These are phyloP conservation scores for Sporothrix dimorphospora DNA, from an alignment of 2,329 filamentous ascomycete genomes.

Conservation along the genomic window DNA sequence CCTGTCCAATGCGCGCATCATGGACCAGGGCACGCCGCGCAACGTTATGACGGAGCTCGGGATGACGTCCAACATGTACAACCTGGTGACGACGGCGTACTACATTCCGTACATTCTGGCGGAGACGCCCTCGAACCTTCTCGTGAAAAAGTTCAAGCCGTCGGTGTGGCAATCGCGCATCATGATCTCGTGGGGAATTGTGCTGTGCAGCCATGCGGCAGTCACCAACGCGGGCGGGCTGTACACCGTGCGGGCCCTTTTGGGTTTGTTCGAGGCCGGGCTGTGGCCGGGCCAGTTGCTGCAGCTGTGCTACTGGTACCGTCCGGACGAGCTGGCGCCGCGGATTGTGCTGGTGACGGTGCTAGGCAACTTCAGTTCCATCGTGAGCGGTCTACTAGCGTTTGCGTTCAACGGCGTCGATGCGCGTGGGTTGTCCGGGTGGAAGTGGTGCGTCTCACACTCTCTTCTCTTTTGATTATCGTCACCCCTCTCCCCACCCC, in stretches of 20 bases:
- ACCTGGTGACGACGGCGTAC: constrained; percentile 45
- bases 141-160: constrained; percentile 74
- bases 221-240: constrained; percentile 53
- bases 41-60: constrained; percentile 48
- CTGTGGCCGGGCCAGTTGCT: constrained; percentile 65
- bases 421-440: constrained; percentile 42
- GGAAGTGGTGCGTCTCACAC: constrained; percentile 41
- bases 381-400: constrained; percentile 49
- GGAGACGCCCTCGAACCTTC: constrained; percentile 75
- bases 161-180: constrained; percentile 75
- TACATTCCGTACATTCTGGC: constrained; percentile 72
- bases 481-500: too few relatives aligned
- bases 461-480: too few relatives aligned
- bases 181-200: constrained; percentile 61
- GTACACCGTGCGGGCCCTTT: constrained; percentile 55
- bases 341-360: constrained; percentile 52
- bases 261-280: constrained; percentile 68
- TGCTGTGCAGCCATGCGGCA: constrained; percentile 58
- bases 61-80: constrained; percentile 47
- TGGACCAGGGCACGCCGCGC: constrained; percentile 45
- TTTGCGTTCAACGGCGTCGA: constrained; percentile 48
- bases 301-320: constrained; percentile 53
- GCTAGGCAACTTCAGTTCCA: constrained; percentile 46
- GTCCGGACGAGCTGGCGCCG: constrained; percentile 51
- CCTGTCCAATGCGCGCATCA: constrained; percentile 49